Base-by-base conservation (phyloP, 1,139 yeast genomes). In the Debaryomyces subglobosus region DNA sequence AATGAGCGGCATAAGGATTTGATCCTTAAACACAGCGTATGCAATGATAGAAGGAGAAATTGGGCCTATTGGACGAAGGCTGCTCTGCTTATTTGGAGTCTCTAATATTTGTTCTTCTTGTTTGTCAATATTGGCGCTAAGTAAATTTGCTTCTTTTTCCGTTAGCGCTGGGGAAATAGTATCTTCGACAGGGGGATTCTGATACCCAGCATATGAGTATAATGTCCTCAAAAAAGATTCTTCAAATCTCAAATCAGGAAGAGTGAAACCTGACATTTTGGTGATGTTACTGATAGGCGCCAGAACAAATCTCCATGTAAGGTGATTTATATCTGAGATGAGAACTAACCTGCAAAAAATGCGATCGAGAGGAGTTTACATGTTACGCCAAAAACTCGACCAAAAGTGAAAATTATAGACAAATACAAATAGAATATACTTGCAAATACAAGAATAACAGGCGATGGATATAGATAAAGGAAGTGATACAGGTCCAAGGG, bases 181-280 rank as follows among this genome's bases (percentile, higher is more conserved):
- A 5, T 59, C 65, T 24, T 49, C 57, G 5, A 44, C 34, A 15
- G 37, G 43, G 7, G 51, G 42, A 41, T 42, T 34, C 20, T 21
- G 32, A 43, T 44, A 39, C 8, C 57, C 57, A n/a, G 78, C 76
- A 50, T 76, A 71, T 5, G 55, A 54, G 29, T 68, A 56, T 18
- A 86, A 65, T n/a, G 79, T 74, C 42, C 74, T 73, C 56, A 74
- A 64, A 60, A 86, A 86, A 1, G 87, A 64, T 54, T 79, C 75
- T 56, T 85, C 90, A 57, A 85, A 85, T 41, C 92, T 70, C 24
- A 86, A 68, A 57, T 86, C 94, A 0, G 92, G 92, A 6, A 84
- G 69, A 1, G 71, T 65, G 10, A 78, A 48, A 20, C 37, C 54
- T 29, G 49, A 52, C 52, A 50, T 54, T 42, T 30, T 23, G 12